These are phyloP conservation scores for Kewa caespitosa DNA, from an alignment of 179 eudicot species.

Conservation along the genomic window DNA sequence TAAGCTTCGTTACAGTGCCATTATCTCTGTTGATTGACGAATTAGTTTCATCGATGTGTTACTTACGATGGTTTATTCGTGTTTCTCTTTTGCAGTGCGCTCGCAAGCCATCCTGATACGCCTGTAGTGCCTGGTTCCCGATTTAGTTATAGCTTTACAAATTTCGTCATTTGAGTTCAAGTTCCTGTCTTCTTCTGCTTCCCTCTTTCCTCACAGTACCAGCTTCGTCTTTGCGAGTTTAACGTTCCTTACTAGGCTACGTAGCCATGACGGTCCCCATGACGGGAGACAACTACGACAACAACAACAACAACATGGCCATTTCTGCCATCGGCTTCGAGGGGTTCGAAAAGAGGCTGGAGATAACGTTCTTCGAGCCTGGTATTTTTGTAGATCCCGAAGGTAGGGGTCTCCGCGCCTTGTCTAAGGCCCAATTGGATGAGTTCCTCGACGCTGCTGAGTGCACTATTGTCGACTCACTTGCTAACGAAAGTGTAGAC, in stretches of 20 bases:
- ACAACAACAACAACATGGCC: constrained; percentile 30
- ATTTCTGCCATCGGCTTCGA: constrained; percentile 84
- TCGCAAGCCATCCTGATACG: constrained; percentile 97
- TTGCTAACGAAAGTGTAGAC: constrained; percentile 59
- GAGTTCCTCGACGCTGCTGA: constrained; percentile 71
- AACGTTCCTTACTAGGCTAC: constrained; percentile 14
- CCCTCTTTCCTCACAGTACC: constrained; percentile 39
- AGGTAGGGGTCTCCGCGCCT: constrained; percentile 65
- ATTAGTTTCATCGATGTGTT: not conserved
- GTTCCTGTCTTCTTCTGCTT: constrained; percentile 25
- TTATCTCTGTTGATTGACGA: not conserved
- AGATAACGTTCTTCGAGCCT: constrained; percentile 65
- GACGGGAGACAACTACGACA: constrained; percentile 25
- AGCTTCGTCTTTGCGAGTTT: constrained; percentile 35
- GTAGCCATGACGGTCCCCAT: constrained; percentile 43
- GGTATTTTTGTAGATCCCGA: constrained; percentile 64
- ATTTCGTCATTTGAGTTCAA: constrained; percentile 20
- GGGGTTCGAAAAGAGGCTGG: constrained; percentile 87
- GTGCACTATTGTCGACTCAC: constrained; percentile 78
- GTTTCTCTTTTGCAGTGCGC: constrained; percentile 77
- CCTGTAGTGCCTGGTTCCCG: constrained; percentile 34
- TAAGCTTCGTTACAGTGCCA: constrained; percentile 10
- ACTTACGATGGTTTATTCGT: constrained; percentile 5
- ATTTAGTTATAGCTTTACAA: constrained; percentile 24
- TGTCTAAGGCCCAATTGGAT: constrained; percentile 63